Conservation (phyloP, 306 rosid species). For the Crotalaria pallida region DNA sequence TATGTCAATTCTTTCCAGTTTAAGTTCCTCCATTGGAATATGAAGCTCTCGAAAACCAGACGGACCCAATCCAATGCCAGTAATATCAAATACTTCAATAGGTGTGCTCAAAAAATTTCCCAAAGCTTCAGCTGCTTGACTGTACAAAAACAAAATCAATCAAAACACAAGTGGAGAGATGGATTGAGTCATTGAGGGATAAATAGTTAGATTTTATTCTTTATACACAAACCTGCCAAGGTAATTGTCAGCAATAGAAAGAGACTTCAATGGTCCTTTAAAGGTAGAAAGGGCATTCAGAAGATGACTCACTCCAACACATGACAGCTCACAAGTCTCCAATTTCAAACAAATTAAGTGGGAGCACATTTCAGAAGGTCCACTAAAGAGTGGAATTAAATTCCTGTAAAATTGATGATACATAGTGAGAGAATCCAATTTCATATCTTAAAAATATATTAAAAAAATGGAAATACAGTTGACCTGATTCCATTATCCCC, state of each 20-base stretch:
- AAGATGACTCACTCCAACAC: conserved; percentile 52
- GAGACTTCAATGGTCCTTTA: conserved; percentile 59
- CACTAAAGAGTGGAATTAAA: conserved; percentile 56
- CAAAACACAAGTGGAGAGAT: conserved; percentile 20
- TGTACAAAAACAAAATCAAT: conserved; percentile 37
- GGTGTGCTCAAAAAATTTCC: conserved; percentile 50
- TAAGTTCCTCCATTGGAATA: conserved; percentile 41
- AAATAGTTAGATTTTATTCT: conserved; percentile 15
- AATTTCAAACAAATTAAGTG: conserved; percentile 51
- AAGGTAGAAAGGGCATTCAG: conserved; percentile 48
- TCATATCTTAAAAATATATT: conserved; percentile 10
- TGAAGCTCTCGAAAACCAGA: conserved; percentile 65
- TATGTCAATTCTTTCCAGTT: conserved; percentile 59
- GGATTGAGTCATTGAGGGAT: conserved; percentile 12
- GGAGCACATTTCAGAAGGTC: conserved; percentile 43
- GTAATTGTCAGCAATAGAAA: conserved; percentile 78
- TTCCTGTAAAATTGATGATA: conserved; percentile 46
- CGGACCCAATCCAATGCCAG: conserved; percentile 63
- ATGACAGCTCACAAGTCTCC: conserved; percentile 68
- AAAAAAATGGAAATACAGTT: conserved; percentile 22
- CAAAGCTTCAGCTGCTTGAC: conserved; percentile 64
- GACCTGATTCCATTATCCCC: conserved; percentile 83
- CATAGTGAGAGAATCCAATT: conserved; percentile 30
- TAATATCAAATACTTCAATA: conserved; percentile 51
- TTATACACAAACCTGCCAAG: conserved; percentile 72